These are phyloP conservation scores for Blechomonas ayalai DNA, from an alignment of 208 protist genomes.

Conservation along the genomic window DNA sequence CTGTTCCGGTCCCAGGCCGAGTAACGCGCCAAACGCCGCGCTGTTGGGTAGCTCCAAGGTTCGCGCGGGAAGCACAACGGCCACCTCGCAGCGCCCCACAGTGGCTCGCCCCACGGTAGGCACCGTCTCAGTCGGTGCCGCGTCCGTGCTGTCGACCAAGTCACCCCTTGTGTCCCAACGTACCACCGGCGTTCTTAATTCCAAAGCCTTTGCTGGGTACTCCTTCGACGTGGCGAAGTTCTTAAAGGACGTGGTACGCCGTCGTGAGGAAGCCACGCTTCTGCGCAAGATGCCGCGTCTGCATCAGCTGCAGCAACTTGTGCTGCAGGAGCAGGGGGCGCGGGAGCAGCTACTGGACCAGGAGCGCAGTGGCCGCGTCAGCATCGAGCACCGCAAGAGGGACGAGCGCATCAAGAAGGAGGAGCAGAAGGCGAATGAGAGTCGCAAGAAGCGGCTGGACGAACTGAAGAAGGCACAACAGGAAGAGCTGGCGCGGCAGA, in stretches of 20 bases:
- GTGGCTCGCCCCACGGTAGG: too few relatives aligned
- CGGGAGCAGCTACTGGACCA: constrained; percentile 36
- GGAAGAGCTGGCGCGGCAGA: constrained; percentile 30
- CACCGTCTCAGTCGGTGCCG: too few relatives aligned
- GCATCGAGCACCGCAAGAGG: constrained; percentile 31
- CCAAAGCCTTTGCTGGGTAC: constrained; percentile 4
- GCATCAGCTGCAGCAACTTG: constrained; percentile 44
- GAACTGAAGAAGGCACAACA: constrained; percentile 42
- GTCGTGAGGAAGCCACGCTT: constrained; percentile 32
- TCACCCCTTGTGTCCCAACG: not conserved
- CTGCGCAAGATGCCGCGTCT: constrained; percentile 52
- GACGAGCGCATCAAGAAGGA: constrained; percentile 32
- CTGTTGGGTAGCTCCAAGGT: too few relatives aligned
- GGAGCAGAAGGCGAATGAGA: constrained; percentile 21
- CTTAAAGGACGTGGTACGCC: constrained; percentile 42
- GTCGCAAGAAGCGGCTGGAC: constrained; percentile 29
- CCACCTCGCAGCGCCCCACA: too few relatives aligned
- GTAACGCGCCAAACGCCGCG: too few relatives aligned
- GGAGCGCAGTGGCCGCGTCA: constrained; percentile 27
- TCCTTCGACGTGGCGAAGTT: constrained; percentile 38
- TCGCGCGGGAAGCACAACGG: too few relatives aligned
- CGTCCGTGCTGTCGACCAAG: too few relatives aligned
- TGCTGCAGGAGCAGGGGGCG: constrained; percentile 35
- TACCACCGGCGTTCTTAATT: constrained; percentile 3
- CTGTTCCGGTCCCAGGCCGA: too few relatives aligned